Percentiles rank a stretch among this genome's conserved stretches.
These are phyloP conservation scores for Botryotinia narcissicola DNA, from an alignment of 2,329 filamentous ascomycete genomes.

Conservation along the genomic window DNA sequence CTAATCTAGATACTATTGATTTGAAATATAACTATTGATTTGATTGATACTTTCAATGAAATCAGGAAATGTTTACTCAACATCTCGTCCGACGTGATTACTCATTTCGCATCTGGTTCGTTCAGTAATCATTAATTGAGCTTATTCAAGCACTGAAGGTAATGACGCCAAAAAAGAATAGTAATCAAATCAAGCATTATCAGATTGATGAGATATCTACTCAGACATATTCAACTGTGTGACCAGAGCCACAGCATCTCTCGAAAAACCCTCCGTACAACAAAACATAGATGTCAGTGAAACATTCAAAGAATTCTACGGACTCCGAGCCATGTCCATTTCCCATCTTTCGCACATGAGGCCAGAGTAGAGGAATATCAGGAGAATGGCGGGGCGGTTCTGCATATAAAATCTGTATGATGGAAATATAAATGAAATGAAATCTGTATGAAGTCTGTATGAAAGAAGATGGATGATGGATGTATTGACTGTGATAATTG, in stretches of 20 bases:
- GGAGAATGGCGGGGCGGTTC: no score
- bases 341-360: neutral
- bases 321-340: neutral
- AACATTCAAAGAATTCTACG: neutral
- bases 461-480: neutral
- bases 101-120: neutral
- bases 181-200: no score
- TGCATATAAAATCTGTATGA: no score
- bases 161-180: no score
- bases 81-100: neutral
- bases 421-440: neutral
- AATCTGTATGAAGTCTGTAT: no score
- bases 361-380: neutral
- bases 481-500: neutral
- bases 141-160: neutral
- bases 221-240: neutral
- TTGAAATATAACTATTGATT: neutral
- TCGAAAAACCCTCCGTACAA: neutral
- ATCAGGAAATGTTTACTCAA: neutral
- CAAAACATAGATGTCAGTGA: neutral
- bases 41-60: neutral
- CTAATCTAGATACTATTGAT: constrained; percentile 44
- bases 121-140: constrained; percentile 7
- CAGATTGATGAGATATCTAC: no score
- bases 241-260: neutral